Percentiles rank a stretch among this genome's conserved stretches.
These are phyloP conservation scores for Penicillium occitanis DNA, from an alignment of 2,329 filamentous ascomycete genomes.

Conservation along the genomic window DNA sequence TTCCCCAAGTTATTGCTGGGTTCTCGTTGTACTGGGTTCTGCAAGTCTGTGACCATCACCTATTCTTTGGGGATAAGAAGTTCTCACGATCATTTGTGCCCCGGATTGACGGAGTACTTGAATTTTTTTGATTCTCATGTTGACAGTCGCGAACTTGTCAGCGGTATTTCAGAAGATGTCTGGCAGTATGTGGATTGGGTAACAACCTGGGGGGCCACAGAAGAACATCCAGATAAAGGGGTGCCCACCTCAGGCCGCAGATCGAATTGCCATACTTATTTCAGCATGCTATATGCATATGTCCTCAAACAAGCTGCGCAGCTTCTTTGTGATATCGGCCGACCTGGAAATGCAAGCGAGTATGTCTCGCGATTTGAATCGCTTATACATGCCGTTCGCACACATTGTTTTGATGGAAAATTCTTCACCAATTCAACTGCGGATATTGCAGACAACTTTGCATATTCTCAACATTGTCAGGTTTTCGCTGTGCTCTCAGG, in stretches of 20 bases:
- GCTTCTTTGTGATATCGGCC: not conserved
- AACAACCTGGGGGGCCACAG: not conserved
- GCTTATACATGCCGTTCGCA: not conserved
- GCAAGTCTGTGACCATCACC: not conserved
- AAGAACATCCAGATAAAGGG: not conserved
- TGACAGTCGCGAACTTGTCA: not conserved
- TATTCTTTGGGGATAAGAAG: not conserved
- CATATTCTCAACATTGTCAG: not conserved
- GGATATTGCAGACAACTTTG: not conserved
- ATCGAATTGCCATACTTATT: not conserved
- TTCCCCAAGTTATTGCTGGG: not conserved
- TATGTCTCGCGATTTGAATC: not conserved
- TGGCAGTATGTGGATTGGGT: not conserved
- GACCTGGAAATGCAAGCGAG: not conserved
- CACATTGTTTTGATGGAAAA: not conserved
- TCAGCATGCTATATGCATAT: not conserved
- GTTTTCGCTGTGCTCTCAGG: not conserved
- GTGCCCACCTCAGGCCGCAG: not conserved
- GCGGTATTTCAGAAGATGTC: not conserved
- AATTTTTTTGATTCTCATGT: not conserved
- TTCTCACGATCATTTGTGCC: not conserved
- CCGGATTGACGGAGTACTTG: not conserved
- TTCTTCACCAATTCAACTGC: not conserved
- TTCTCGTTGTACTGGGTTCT: not conserved
- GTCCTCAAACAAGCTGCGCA: not conserved